phyloP scores from a whole-genome alignment of 345 rosid genomes.

The Salix koriyanagi region DNA sequence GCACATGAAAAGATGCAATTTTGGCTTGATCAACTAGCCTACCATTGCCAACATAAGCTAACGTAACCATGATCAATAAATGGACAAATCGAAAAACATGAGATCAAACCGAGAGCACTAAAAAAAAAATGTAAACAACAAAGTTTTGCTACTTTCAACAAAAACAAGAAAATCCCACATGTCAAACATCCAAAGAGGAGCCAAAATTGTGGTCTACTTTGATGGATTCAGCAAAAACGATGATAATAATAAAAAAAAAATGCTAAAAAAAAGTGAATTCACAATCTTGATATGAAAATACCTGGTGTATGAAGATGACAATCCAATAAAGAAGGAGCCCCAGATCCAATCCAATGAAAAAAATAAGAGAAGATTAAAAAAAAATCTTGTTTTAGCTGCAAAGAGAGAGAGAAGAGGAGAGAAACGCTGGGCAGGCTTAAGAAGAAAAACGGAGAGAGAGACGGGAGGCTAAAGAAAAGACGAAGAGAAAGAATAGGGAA shows the following conservation, averaged over 20 bases:
- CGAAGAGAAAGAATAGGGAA: neutral
- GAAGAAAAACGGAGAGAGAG: slow-evolving; percentile 28
- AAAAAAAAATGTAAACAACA: slow-evolving; percentile 1
- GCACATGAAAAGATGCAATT: slow-evolving; percentile 3
- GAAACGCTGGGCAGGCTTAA: slow-evolving; percentile 15
- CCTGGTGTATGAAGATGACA: slow-evolving; percentile 31
- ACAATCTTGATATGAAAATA: slow-evolving; percentile 6
- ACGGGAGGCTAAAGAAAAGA: neutral
- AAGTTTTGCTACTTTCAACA: slow-evolving; percentile 3
- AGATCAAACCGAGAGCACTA: slow-evolving; percentile 29
- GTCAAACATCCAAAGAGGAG: neutral
- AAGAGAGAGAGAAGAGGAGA: slow-evolving; percentile 17
- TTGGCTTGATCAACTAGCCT: slow-evolving; percentile 8
- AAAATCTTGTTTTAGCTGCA: slow-evolving; percentile 15
- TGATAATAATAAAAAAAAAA: slow-evolving; percentile 11
- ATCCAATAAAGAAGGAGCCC: slow-evolving; percentile 25
- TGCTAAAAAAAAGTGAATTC: slow-evolving; percentile 3
- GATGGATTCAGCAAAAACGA: slow-evolving; percentile 13
- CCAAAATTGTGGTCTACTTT: neutral
- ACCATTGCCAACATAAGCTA: slow-evolving; percentile 4
- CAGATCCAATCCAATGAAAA: slow-evolving; percentile 52
- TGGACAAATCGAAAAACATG: slow-evolving; percentile 17
- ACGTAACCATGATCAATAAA: slow-evolving; percentile 17
- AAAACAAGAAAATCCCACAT: neutral
- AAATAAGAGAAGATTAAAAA: slow-evolving; percentile 5